Evolutionary conservation across 2,329 filamentous ascomycete species (phyloP).

Genomic region (Neofusicoccum cordaticola): DNA sequence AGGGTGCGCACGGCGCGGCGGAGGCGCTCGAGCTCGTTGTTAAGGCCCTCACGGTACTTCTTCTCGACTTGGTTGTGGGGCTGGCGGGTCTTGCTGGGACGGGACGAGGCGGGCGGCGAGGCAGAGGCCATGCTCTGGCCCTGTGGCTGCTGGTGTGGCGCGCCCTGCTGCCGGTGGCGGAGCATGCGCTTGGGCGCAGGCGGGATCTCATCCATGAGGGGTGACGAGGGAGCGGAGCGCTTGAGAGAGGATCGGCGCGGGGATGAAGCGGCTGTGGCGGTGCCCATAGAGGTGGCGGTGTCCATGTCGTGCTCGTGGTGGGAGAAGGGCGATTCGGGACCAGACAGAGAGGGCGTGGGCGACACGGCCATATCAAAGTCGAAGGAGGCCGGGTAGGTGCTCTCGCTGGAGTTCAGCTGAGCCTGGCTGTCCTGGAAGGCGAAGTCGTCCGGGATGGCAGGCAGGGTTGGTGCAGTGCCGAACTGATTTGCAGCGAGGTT

Average conservation of each 20-base stretch:
- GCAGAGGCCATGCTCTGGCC: constrained; percentile 1
- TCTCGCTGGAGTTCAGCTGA: background rate
- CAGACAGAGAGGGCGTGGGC: constrained; percentile 34
- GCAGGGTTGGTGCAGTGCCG: background rate
- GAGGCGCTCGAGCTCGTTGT: constrained; percentile 32
- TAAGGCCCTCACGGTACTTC: constrained; percentile 33
- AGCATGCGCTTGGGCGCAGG: constrained; percentile 12
- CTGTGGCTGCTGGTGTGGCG: constrained; percentile 1
- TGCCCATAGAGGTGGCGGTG: background rate
- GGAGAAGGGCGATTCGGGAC: constrained; percentile 30
- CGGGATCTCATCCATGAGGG: constrained; percentile 25
- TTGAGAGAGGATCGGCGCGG: constrained; percentile 24
- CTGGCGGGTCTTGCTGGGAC: constrained; percentile 20
- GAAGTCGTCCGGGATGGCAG: constrained; percentile 14
- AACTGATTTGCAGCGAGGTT: constrained; percentile 14
- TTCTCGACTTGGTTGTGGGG: constrained; percentile 37
- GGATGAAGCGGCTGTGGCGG: constrained; percentile 9
- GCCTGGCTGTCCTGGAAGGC: background rate
- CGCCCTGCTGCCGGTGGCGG: constrained; percentile 5
- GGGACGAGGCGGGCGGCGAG: constrained; percentile 14
- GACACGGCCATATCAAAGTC: constrained; percentile 23
- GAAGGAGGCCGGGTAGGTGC: constrained; percentile 12
- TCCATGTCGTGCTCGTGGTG: constrained; percentile 21
- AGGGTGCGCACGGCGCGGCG: constrained; percentile 30
- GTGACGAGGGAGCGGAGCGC: constrained; percentile 28